Evolutionary conservation across 2,329 filamentous ascomycete species (phyloP).

Genomic region (Pseudocercospora macadamiae): DNA sequence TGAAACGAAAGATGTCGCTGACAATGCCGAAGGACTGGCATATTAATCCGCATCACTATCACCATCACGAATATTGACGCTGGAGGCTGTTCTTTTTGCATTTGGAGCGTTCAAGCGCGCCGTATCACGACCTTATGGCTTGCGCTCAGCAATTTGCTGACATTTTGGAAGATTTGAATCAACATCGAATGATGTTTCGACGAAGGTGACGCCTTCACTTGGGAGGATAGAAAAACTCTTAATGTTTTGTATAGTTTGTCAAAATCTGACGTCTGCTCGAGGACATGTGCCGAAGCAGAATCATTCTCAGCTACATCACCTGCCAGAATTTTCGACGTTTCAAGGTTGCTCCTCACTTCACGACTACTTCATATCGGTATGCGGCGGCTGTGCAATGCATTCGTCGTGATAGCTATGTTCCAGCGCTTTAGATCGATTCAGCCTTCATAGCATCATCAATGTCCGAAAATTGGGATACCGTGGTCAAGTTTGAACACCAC

Average conservation of each 20-base stretch:
- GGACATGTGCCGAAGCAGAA: not conserved
- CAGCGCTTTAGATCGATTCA: no score
- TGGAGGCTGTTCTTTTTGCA: not conserved
- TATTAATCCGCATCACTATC: not conserved
- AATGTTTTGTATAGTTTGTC: slow-evolving; percentile 21
- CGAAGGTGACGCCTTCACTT: not conserved
- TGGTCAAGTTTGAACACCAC: no score
- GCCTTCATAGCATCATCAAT: no score
- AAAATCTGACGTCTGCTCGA: slow-evolving; percentile 8
- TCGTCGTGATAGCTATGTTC: no score
- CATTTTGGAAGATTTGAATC: slow-evolving; percentile 8
- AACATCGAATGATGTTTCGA: not conserved
- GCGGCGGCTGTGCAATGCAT: no score
- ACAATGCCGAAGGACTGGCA: not conserved
- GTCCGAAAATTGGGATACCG: no score
- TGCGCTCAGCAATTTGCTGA: slow-evolving; percentile 6
- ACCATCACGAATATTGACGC: not conserved
- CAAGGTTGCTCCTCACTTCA: no score
- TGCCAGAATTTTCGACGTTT: no score
- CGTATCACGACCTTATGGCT: slow-evolving; percentile 12
- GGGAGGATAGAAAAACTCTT: slow-evolving; percentile 8
- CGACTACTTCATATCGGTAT: not conserved
- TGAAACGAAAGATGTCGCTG: not conserved
- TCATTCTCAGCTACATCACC: not conserved
- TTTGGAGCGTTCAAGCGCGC: slow-evolving; percentile 5